These are phyloP conservation scores for Xerocomellus dryophilus DNA, from an alignment of 768 basidiomycete genomes.

Conservation along the genomic window DNA sequence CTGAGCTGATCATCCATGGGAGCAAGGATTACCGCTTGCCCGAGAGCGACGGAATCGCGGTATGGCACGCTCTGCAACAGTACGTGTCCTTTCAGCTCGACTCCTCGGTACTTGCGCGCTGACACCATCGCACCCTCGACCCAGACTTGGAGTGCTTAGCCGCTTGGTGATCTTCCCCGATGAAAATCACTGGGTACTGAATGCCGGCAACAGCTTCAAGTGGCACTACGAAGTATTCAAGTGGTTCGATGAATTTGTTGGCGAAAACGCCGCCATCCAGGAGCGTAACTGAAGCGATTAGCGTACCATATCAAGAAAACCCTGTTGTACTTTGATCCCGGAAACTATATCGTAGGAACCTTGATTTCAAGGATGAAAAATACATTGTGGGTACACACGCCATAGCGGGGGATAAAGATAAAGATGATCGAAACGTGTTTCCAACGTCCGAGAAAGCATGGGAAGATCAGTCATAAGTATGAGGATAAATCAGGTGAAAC, in stretches of 20 bases:
- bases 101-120: not conserved
- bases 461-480: conserved; percentile 6
- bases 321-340: not conserved
- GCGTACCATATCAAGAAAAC: not conserved
- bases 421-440: conserved; percentile 6
- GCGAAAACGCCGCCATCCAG: conserved; percentile 20
- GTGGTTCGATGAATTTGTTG: conserved; percentile 78
- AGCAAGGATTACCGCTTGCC: conserved; percentile 87
- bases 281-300: conserved; percentile 11
- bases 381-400: conserved; percentile 5
- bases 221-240: conserved; percentile 95
- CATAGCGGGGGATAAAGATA: not conserved
- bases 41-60: conserved; percentile 79
- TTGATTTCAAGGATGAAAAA: too few relatives aligned
- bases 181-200: conserved; percentile 91
- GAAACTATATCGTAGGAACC: not conserved
- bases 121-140: not conserved
- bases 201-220: conserved; percentile 81
- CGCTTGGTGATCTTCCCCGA: conserved; percentile 82
- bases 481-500: conserved; percentile 10
- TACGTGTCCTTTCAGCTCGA: conserved; percentile 36
- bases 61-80: conserved; percentile 85
- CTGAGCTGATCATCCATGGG: conserved; percentile 80
- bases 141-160: conserved; percentile 66
- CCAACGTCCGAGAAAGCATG: conserved; percentile 6